Evolutionary conservation across 768 basidiomycete genomes (phyloP), one percentile per base, ranked within the genome.

Genomic region (Boletus pseudopeckii): DNA sequence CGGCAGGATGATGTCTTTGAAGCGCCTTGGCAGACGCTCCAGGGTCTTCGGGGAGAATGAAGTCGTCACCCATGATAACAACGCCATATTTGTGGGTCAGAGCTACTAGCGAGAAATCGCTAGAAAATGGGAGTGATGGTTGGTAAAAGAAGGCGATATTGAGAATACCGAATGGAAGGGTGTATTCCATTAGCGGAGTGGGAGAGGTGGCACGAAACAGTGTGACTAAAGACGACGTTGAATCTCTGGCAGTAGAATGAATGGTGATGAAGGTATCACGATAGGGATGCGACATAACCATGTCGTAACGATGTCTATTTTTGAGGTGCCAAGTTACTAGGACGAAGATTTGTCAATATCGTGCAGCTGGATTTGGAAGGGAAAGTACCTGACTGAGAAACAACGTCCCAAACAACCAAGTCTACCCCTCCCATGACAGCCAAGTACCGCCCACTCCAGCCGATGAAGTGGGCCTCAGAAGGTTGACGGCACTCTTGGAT

Each of bases 371-470:
- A 30, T n/a, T 20, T 2, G 32, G 36, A 51, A 46, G 8, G 26
- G 14, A 50, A 44, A 72, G 54, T 64, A 90, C 92, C 81, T 58
- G 74, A 75, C 52, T 79, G 80, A 33, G 73, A 65, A 43, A 91
- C 65, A 30, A 92, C 69, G 68, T 93, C 87, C 90, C 91, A 92
- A 44, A 91, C 66, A 40, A 81, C 73, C 28, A 91, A 61, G 46
- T 79, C 78, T 44, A 70, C 67, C 13, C 64, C 64, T 20, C 83
- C 80, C 2, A 70, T 65, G 53, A 83, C 76, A 14, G 78, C 83
- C 26, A 97, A 64, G 71, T 85, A 88, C 48, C 88, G 83, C n/a
- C 89, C 86, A 37, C 75, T 77, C 22, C 63, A 65, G 3, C 92
- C 92, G 32, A 93, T 72, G 64, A 96, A 97, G 45, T 80, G 76